Evolutionary conservation across 2,329 filamentous ascomycete genomes (phyloP).

Genomic region (Claviceps monticola): DNA sequence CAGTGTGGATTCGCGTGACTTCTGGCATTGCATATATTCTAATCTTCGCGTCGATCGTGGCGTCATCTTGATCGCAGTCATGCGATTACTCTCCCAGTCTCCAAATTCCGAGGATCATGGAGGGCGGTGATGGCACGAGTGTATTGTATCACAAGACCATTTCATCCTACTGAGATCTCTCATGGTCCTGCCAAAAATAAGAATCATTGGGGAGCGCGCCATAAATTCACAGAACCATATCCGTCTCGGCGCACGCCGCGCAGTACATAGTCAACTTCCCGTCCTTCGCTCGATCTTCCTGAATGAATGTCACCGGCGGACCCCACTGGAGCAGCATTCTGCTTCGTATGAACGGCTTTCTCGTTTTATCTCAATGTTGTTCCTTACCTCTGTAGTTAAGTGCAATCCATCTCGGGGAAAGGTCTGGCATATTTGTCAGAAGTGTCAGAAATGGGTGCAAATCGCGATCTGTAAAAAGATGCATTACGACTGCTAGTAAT

Average conservation of each 20-base stretch:
- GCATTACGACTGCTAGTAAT: conserved; percentile 2
- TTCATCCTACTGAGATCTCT: conserved; percentile 5
- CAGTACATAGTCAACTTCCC: conserved; percentile 13
- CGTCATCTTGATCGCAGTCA: no score
- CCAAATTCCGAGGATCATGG: no score
- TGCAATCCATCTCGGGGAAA: background rate
- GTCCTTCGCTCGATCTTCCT: conserved; percentile 22
- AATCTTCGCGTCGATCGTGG: no score
- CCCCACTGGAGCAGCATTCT: conserved; percentile 16
- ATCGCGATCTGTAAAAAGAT: conserved; percentile 9
- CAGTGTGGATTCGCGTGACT: no score
- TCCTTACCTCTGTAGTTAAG: background rate
- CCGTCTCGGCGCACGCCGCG: conserved; percentile 12
- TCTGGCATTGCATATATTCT: no score
- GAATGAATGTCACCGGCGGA: conserved; percentile 21
- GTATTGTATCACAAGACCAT: no score
- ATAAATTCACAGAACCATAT: conserved; percentile 21
- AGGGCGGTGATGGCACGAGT: no score
- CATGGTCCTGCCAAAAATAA: conserved; percentile 20
- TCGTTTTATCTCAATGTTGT: background rate
- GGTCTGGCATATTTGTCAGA: conserved; percentile 18
- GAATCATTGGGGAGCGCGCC: conserved; percentile 19
- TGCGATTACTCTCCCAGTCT: no score
- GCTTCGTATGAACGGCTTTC: conserved; percentile 20
- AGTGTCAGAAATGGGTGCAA: conserved; percentile 23